Percentiles rank a stretch among this genome's conserved stretches.
Conservation (phyloP, 192 early-diverging fungal genomes). For the Entomortierella chlamydospora region DNA sequence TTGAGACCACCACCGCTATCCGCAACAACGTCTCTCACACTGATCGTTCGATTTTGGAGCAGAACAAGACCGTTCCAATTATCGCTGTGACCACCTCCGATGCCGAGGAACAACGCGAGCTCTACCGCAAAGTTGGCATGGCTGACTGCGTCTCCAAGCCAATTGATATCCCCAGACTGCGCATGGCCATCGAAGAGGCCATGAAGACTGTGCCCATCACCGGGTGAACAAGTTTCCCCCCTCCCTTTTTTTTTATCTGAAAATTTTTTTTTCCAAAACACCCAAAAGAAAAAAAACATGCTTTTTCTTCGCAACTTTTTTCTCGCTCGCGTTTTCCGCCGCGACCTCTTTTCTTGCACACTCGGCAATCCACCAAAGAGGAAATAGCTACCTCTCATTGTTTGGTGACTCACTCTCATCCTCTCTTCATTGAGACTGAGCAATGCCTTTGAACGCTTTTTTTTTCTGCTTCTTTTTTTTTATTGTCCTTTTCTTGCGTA, state of each 20-base stretch:
- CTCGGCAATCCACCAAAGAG: too few species aligned
- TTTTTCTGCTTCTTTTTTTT: too few species aligned
- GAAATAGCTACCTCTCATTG: too few species aligned
- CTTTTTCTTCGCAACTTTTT: slow-evolving; percentile 15
- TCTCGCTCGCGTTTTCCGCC: slow-evolving; percentile 1
- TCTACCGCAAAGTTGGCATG: slow-evolving; percentile 68
- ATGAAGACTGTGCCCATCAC: slow-evolving; percentile 29
- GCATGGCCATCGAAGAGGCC: slow-evolving; percentile 53
- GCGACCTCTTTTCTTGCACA: not conserved
- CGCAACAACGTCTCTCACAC: slow-evolving; percentile 51
- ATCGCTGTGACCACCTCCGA: slow-evolving; percentile 75
- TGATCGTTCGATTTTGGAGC: slow-evolving; percentile 52
- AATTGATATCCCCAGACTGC: slow-evolving; percentile 49
- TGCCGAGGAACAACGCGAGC: slow-evolving; percentile 58
- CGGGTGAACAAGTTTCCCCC: slow-evolving; percentile 14
- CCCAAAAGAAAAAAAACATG: slow-evolving; percentile 17
- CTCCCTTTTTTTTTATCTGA: not conserved
- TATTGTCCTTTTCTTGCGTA: too few species aligned
- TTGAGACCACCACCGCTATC: slow-evolving; percentile 69
- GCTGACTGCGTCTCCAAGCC: slow-evolving; percentile 68
- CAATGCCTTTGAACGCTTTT: too few species aligned
- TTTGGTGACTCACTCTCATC: too few species aligned
- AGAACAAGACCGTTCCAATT: slow-evolving; percentile 69
- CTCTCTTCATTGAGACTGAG: too few species aligned
- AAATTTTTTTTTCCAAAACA: not conserved